Base-by-base conservation (phyloP, 2,329 filamentous ascomycete species). In the Neopestalotiopsis clavispora region DNA sequence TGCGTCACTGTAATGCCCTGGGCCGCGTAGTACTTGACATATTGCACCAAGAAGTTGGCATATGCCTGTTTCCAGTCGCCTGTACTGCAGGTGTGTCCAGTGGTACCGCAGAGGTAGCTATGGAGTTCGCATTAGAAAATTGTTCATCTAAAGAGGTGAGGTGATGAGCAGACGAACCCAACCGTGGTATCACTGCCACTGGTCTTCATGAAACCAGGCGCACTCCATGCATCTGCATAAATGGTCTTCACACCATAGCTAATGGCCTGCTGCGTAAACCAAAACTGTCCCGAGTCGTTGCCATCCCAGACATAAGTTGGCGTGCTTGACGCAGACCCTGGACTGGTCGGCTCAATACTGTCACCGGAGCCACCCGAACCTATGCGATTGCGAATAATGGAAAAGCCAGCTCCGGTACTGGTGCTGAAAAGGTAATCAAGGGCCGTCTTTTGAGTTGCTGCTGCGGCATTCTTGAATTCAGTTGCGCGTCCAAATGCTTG, bases 371-470 rank as follows among this genome's bases (percentile, higher is more conserved):
- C 74, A 13, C 76, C 77, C 5, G 80, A 82, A 3, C 83, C 84
- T 60, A 87, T 83, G 1, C 84, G 79, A 70, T 86, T 86, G 4
- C 85, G 82, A 28, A 87, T 76, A 69, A 87, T 86, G 5, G 82
- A 83, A 67, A 87, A 77, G 0, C 85, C 85, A 2, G 84, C 84
- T 1, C 85, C 84, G 0, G 76, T 80, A 17, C 78, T 81, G 2
- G 78, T 80, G 74, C 76, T 82, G 74, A 86, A 86, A 1, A 87
- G 76, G 45, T 80, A 76, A 68, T 87, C 83, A 0, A 87, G 79
- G 0, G 78, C 80, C 34, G 23, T 34, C 57, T 81, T 72, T 63
- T 76, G 76, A 45, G 79, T 78, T 38, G 75, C 74, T 4, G 72
- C 70, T 0, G 77, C 65, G 7, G 80, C 71, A 56, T 80, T 79